Base-by-base conservation (phyloP, 2,329 filamentous ascomycete species). In the Aspergillus flavus region DNA sequence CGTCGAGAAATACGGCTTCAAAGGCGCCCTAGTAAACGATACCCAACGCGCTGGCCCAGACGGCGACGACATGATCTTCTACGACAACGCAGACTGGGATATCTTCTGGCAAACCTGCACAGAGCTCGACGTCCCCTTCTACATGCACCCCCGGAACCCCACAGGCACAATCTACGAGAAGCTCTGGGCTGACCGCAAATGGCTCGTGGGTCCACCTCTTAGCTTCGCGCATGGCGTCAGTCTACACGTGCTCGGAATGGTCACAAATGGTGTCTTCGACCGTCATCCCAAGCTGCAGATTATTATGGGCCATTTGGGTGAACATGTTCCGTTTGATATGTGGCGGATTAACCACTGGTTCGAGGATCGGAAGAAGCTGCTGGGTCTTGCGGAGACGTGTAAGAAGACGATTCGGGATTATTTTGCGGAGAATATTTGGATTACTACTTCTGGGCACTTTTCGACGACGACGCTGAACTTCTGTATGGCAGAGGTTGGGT, bases 111-210 rank as follows among this genome's bases (percentile, higher is more conserved):
- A 80, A 14, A 83, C 82, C 0, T 81, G 84, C 10, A 81, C 80
- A 1, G 84, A 88, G 50, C 82, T 90, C 0, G 85, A 89, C 61
- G 87, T 89, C 0, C 87, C 87, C 0, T 81, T 90, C 56, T 90
- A 90, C 69, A 79, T 90, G 1, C 88, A 90, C 72, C 88, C 87
- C 0, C 79, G 84, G 55, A 83, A 84, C 66, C 85, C 87, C 1
- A 85, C 84, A 0, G 86, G 86, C 7, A 80, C 79, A 21, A 81
- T 87, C 60, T 79, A 85, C 68, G 84, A 88, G 5, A 85, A 85
- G 69, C 81, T 88, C 7, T 89, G 83, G 80, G 83, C 83, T 1
- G 80, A 87, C 68, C 81, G 86, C 26, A 84, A 84, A 70, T 89
- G 83, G 81, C 82, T 89, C 32, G 76, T 89, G 52, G 87, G 87